These are phyloP conservation scores for Paecilomyces dactylethromorphus DNA, from an alignment of 2,329 filamentous ascomycete genomes.

Conservation along the genomic window DNA sequence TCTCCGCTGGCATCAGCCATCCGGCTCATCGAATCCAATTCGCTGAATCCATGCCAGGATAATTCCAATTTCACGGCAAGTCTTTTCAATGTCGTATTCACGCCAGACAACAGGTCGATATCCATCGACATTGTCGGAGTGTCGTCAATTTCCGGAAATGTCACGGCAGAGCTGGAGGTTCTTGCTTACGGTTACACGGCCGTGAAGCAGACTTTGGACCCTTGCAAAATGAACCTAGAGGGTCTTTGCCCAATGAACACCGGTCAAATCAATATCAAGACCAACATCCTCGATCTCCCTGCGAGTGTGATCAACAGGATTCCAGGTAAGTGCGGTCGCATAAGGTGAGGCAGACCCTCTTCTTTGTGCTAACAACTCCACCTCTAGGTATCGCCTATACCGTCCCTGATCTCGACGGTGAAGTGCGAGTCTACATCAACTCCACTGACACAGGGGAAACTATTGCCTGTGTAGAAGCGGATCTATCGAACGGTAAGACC, in stretches of 20 bases:
- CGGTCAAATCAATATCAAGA: constrained; percentile 70
- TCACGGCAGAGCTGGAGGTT: constrained; percentile 69
- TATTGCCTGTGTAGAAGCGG: constrained; percentile 81
- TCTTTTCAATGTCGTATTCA: constrained; percentile 72
- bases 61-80: constrained; percentile 82
- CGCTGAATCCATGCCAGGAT: constrained; percentile 75
- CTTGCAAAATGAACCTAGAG: constrained; percentile 62
- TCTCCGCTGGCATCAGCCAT: constrained; percentile 52
- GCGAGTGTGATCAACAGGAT: constrained; percentile 56
- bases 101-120: constrained; percentile 61
- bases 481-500: constrained; percentile 84
- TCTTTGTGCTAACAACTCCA: background rate
- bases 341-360: background rate
- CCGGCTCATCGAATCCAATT: constrained; percentile 70
- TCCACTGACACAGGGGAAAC: constrained; percentile 55
- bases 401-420: constrained; percentile 85
- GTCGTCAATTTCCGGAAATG: constrained; percentile 75
- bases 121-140: constrained; percentile 71
- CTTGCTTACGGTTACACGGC: constrained; percentile 77
- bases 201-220: constrained; percentile 62
- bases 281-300: constrained; percentile 56
- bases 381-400: constrained; percentile 67
- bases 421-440: constrained; percentile 75
- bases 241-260: constrained; percentile 89
- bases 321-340: constrained; percentile 48